These are phyloP conservation scores for thale cress (Arabidopsis thaliana) DNA, from an alignment of 345 rosid species.

Conservation along the genomic window TAIR10.1 NC_003070.9:1192001-1192500, in stretches of 20 bases:
- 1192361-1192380: not conserved
- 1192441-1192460: conserved; percentile 63
- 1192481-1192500: conserved; percentile 81
- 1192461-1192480: conserved; percentile 66
- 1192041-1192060: not conserved
- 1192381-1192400: not conserved
- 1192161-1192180: not conserved
- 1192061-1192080: not conserved
- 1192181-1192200: not conserved
- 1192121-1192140: not conserved
- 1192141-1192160: not conserved
- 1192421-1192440: conserved; percentile 94
- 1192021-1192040: conserved; percentile 87
- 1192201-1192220: conserved; percentile 60
- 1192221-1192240: conserved; percentile 86
- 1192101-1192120: not conserved
- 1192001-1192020: conserved; percentile 72
- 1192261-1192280: conserved; percentile 82
- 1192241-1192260: conserved; percentile 89
- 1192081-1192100: not conserved
- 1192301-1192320: no score
- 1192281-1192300: conserved; percentile 90
- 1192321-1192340: no score
- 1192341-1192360: not conserved
- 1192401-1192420: conserved; percentile 63